A percentile compares a stretch with the other conserved stretches of the same genome.
These are phyloP conservation scores for Quillaja saponaria DNA, from an alignment of 306 rosid species.

Conservation along the genomic window DNA sequence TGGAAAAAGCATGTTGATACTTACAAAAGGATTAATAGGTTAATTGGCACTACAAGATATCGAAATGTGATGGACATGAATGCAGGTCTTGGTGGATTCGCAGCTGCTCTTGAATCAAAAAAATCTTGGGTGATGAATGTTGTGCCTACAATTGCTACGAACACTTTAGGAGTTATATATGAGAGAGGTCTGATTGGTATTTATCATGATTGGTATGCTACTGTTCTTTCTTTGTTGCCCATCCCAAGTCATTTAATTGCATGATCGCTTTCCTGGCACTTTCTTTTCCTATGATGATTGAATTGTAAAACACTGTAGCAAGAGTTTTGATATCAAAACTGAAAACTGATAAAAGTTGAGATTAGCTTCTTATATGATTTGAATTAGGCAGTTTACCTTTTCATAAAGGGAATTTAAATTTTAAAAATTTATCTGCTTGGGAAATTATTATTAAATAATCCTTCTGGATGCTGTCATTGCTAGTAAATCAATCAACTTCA, in stretches of 20 bases:
- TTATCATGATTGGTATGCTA: conserved; percentile 89
- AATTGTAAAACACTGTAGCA: no score
- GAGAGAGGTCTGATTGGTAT: conserved; percentile 98
- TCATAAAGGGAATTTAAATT: no score
- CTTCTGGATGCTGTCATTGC: no score
- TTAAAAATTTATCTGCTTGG: no score
- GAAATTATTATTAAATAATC: neutral
- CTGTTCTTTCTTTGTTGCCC: conserved; percentile 2
- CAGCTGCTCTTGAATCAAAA: conserved; percentile 77
- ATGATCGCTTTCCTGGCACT: conserved; percentile 13
- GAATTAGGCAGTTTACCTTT: no score
- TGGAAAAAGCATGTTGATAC: conserved; percentile 74
- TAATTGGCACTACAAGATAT: conserved; percentile 74
- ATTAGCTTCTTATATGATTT: no score
- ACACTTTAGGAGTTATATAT: conserved; percentile 79
- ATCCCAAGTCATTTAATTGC: conserved; percentile 14
- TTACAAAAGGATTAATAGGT: conserved; percentile 66
- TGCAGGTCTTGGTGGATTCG: conserved; percentile 97
- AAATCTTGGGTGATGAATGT: conserved; percentile 98
- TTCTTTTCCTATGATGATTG: no score
- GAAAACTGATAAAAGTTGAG: no score
- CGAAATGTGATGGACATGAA: conserved; percentile 98
- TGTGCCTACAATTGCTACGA: conserved; percentile 72
- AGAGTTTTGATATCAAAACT: no score
- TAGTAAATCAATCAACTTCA: conserved; percentile 6